phyloP scores from a whole-genome alignment of 2,329 filamentous ascomycete genomes.

The Xylaria sp. region DNA sequence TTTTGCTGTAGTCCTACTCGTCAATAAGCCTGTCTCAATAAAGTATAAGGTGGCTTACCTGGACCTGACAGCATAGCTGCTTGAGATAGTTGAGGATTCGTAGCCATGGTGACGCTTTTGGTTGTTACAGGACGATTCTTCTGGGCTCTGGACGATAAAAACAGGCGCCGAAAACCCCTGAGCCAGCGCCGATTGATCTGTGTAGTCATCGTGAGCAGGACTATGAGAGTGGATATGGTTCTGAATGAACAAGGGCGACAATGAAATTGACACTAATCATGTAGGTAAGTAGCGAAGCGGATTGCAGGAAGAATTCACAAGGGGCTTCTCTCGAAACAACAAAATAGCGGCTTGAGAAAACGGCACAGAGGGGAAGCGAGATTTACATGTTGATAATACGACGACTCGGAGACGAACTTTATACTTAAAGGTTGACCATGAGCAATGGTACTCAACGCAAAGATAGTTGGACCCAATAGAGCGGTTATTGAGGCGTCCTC shows the following conservation, averaged over 20 bases:
- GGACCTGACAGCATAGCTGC: slow-evolving; percentile 52
- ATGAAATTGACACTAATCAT: neutral
- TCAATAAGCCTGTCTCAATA: slow-evolving; percentile 27
- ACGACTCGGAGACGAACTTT: slow-evolving; percentile 9
- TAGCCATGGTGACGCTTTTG: slow-evolving; percentile 37
- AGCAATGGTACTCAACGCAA: neutral
- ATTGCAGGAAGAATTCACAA: neutral
- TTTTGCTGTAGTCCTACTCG: slow-evolving; percentile 63
- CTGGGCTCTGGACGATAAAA: slow-evolving; percentile 34
- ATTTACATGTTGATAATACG: neutral
- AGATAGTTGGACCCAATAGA: slow-evolving; percentile 13
- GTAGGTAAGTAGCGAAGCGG: neutral
- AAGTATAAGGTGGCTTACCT: slow-evolving; percentile 51
- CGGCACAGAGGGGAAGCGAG: neutral
- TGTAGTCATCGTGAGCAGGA: slow-evolving; percentile 40
- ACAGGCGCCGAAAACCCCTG: slow-evolving; percentile 35
- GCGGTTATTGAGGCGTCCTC: neutral
- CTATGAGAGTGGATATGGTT: neutral
- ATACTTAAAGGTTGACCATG: slow-evolving; percentile 1
- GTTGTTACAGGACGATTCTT: slow-evolving; percentile 19
- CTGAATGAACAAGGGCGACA: neutral
- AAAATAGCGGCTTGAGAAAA: neutral
- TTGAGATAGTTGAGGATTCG: slow-evolving; percentile 32
- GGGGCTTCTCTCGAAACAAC: neutral
- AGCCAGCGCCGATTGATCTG: slow-evolving; percentile 30